Evolutionary conservation across 768 basidiomycete species (phyloP).

Genomic region (Xanthoconium stramineum): DNA sequence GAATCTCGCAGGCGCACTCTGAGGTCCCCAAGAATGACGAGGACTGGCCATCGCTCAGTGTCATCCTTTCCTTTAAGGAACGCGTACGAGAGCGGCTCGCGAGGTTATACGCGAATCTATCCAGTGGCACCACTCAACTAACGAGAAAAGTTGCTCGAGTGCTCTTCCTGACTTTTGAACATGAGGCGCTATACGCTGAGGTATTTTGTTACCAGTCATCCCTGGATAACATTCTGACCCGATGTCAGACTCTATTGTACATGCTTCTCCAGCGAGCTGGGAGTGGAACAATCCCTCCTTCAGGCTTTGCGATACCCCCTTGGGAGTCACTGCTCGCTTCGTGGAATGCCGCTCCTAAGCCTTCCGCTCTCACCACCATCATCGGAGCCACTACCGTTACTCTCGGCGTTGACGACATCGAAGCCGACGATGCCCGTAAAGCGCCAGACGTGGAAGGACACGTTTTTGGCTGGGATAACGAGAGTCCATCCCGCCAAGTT

Average conservation of each 20-base stretch:
- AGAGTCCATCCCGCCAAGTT: slow-evolving; percentile 66
- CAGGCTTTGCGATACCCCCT: slow-evolving; percentile 66
- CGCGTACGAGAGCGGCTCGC: slow-evolving; percentile 72
- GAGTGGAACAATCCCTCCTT: slow-evolving; percentile 74
- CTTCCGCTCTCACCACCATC: slow-evolving; percentile 43
- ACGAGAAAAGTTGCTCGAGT: slow-evolving; percentile 73
- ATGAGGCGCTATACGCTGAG: slow-evolving; percentile 88
- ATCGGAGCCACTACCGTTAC: slow-evolving; percentile 58
- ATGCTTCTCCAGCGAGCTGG: slow-evolving; percentile 88
- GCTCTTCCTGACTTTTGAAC: slow-evolving; percentile 88
- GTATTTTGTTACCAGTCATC: slow-evolving; percentile 25
- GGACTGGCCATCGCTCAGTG: slow-evolving; percentile 79
- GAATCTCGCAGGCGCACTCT: slow-evolving; percentile 68
- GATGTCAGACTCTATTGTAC: slow-evolving; percentile 74
- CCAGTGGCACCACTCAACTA: slow-evolving; percentile 44
- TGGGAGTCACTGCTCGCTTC: slow-evolving; percentile 55
- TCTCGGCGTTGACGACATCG: slow-evolving; percentile 82
- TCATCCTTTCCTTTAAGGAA: slow-evolving; percentile 75
- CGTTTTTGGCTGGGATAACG: slow-evolving; percentile 95
- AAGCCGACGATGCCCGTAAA: slow-evolving; percentile 55
- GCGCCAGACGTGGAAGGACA: slow-evolving; percentile 47
- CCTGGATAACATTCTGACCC: slow-evolving; percentile 2
- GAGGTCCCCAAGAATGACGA: slow-evolving; percentile 74
- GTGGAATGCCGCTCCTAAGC: slow-evolving; percentile 47
- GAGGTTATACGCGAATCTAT: slow-evolving; percentile 70